Conservation (phyloP, 768 basidiomycete genomes). For the Tylopilus plumbeoviolaceoides region DNA sequence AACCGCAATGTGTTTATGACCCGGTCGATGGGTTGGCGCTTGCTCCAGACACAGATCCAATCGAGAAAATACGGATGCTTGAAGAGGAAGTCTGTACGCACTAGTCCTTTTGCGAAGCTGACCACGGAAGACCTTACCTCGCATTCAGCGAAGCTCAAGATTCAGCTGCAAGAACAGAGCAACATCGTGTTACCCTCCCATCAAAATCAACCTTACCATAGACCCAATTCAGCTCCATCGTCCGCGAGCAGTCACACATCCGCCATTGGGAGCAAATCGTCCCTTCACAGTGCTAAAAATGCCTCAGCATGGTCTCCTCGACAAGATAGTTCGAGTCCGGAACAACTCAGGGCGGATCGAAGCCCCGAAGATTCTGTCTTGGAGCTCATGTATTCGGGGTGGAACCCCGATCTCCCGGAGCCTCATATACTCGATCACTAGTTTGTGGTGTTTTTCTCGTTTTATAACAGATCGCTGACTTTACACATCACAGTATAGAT, state of each 20-base stretch:
- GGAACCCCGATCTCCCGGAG: constrained; percentile 83
- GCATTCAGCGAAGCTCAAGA: constrained; percentile 56
- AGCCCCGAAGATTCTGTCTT: constrained; percentile 50
- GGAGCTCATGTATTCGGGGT: constrained; percentile 70
- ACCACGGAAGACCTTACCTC: constrained; percentile 9
- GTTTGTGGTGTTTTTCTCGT: constrained; percentile 40
- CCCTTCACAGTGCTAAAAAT: constrained; percentile 1
- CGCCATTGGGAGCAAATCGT: constrained; percentile 4
- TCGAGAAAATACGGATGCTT: constrained; percentile 70
- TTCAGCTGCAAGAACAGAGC: constrained; percentile 54
- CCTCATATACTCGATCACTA: constrained; percentile 70
- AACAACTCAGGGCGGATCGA: constrained; percentile 38
- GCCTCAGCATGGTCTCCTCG: constrained; percentile 25
- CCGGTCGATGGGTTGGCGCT: constrained; percentile 78
- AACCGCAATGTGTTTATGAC: constrained; percentile 83
- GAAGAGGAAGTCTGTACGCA: constrained; percentile 73
- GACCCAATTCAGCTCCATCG: constrained; percentile 22
- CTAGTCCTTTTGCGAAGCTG: background rate
- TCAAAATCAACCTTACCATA: constrained; percentile 15
- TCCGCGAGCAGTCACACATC: constrained; percentile 14
- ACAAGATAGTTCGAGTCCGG: constrained; percentile 49
- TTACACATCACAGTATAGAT: constrained; percentile 54
- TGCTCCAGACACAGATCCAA: constrained; percentile 73
- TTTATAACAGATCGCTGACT: constrained; percentile 14
- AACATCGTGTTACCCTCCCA: constrained; percentile 26